phyloP scores from a whole-genome alignment of 768 basidiomycete species.

The Agaricus subrufescens region DNA sequence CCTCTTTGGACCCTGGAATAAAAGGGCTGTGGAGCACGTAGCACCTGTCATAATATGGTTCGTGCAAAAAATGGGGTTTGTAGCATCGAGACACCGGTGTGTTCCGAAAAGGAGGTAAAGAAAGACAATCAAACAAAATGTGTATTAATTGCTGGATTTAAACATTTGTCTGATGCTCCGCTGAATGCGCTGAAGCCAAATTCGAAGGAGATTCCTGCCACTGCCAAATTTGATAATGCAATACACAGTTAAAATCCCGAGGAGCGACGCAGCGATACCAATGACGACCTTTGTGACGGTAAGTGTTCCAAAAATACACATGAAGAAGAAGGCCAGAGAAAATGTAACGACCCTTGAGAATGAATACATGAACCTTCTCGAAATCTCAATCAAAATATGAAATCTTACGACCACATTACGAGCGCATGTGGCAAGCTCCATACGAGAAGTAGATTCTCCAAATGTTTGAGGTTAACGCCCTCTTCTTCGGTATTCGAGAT shows the following conservation, averaged over 20 bases:
- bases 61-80: no score
- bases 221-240: conserved; percentile 1
- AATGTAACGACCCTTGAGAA: not conserved
- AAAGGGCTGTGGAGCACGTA: no score
- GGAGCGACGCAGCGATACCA: not conserved
- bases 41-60: no score
- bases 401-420: conserved; percentile 6
- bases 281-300: not conserved
- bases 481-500: not conserved
- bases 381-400: no score
- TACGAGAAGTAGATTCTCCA: conserved; percentile 1
- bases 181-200: not conserved
- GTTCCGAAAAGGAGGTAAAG: no score
- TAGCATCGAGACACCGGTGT: no score
- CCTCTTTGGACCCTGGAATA: no score
- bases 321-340: conserved; percentile 2
- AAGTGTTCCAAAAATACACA: conserved; percentile 1
- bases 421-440: conserved; percentile 7
- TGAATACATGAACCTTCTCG: no score
- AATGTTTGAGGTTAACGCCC: not conserved
- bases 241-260: not conserved
- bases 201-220: not conserved
- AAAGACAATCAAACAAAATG: no score
- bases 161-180: no score
- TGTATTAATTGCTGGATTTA: no score